Percentiles rank a stretch among this genome's conserved stretches.
Conservation (phyloP, 1,139 yeast genomes). For the Scheffersomyces illinoinensis region DNA sequence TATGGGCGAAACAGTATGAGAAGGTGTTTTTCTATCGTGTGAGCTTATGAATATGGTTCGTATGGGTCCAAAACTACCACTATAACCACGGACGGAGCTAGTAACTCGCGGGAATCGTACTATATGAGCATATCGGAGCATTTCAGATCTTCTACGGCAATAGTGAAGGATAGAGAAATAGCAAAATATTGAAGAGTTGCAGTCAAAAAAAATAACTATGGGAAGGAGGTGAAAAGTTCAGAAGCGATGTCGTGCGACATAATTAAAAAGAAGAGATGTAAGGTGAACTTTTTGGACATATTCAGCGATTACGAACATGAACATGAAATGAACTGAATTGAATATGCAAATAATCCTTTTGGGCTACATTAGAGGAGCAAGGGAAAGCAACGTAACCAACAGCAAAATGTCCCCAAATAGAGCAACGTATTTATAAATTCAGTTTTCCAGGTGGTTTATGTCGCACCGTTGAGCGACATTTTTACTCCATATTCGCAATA, state of each 20-base stretch:
- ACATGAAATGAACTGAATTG: too few species aligned
- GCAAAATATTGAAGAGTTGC: background rate
- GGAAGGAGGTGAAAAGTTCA: background rate
- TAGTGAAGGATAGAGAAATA: too few species aligned
- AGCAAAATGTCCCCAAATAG: background rate
- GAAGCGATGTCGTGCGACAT: slow-evolving; percentile 1
- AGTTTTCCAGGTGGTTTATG: background rate
- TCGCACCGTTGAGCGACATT: background rate
- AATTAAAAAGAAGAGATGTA: background rate
- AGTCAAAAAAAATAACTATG: background rate
- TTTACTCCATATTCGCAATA: background rate
- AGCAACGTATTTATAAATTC: background rate
- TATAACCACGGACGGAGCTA: background rate
- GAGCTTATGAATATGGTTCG: background rate
- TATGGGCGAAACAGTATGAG: background rate
- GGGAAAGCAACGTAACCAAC: too few species aligned
- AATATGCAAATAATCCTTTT: too few species aligned
- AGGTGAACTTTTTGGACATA: background rate
- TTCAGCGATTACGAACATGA: background rate
- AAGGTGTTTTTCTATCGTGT: background rate
- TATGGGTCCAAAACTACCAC: background rate
- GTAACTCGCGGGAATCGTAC: background rate
- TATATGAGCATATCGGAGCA: background rate
- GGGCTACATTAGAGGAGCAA: too few species aligned
- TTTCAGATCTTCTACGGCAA: background rate